phyloP scores from a whole-genome alignment of 257 asterid species.

The Cynanchum wilfordii region DNA sequence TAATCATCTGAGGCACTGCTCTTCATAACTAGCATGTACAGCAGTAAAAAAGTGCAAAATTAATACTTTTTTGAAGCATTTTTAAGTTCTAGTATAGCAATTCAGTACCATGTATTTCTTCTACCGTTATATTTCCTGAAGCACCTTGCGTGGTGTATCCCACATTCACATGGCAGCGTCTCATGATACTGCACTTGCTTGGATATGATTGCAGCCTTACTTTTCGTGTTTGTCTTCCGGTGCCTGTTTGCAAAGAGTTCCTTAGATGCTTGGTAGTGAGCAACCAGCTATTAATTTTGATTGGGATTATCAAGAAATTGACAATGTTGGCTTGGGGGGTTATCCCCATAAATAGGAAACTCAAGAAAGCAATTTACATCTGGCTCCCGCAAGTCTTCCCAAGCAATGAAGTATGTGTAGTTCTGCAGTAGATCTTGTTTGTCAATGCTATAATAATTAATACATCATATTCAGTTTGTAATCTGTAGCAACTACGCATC shows the following conservation, averaged over 20 bases:
- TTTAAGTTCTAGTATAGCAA: neutral
- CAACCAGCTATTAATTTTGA: neutral
- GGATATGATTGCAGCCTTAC: neutral
- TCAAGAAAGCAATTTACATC: neutral
- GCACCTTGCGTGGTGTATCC: neutral
- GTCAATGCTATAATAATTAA: neutral
- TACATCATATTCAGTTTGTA: neutral
- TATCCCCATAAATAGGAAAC: no score
- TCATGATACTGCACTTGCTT: no score
- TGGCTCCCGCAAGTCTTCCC: neutral
- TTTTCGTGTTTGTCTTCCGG: neutral
- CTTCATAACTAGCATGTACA: slow-evolving; percentile 47
- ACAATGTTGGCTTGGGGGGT: no score
- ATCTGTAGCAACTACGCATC: neutral
- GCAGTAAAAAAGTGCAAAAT: slow-evolving; percentile 2
- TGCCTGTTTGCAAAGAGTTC: neutral
- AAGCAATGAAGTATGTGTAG: neutral
- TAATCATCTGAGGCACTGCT: slow-evolving; percentile 65
- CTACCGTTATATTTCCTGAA: neutral
- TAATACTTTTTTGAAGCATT: neutral
- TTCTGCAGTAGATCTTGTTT: neutral
- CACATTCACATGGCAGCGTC: neutral
- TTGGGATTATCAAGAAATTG: no score
- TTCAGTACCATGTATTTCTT: neutral
- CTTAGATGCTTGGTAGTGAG: neutral